These are phyloP conservation scores for Trapa bicornis DNA, from an alignment of 345 rosid species.

Conservation along the genomic window DNA sequence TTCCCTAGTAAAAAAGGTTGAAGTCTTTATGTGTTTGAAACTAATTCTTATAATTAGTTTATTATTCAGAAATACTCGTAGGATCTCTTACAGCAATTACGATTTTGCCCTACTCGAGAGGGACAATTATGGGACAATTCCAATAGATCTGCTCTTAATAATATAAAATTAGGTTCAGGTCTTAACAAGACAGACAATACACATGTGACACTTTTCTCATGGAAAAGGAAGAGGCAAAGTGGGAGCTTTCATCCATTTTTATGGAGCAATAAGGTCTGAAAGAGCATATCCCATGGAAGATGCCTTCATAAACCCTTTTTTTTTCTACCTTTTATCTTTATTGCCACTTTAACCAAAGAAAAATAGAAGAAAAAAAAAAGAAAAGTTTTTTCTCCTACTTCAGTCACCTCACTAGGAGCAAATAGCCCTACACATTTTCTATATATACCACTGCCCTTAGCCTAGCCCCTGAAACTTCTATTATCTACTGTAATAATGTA, in stretches of 20 bases:
- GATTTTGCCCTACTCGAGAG: no score
- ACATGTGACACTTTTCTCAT: not conserved
- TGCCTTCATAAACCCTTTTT: constrained; percentile 22
- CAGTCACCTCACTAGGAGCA: constrained; percentile 22
- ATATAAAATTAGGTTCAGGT: not conserved
- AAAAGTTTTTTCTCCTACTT: constrained; percentile 4
- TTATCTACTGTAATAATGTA: not conserved
- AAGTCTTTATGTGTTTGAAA: no score
- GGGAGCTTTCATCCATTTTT: not conserved
- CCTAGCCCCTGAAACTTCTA: constrained; percentile 1
- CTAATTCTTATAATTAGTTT: no score
- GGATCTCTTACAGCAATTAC: no score
- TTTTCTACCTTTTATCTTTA: not conserved
- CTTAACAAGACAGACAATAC: not conserved
- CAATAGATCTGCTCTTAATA: not conserved
- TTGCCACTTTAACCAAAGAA: not conserved
- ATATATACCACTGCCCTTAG: not conserved
- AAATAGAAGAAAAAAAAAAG: not conserved
- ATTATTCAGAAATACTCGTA: no score
- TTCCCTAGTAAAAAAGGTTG: no score
- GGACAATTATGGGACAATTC: not conserved
- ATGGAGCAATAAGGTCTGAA: not conserved
- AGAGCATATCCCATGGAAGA: constrained; percentile 50
- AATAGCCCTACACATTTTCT: not conserved
- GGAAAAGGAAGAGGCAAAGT: constrained; percentile 8